A percentile compares a stretch with the other conserved stretches of the same genome.
phyloP scores from a whole-genome alignment of 169 alveolate genomes.

The Cryptosporidium sp. region DNA sequence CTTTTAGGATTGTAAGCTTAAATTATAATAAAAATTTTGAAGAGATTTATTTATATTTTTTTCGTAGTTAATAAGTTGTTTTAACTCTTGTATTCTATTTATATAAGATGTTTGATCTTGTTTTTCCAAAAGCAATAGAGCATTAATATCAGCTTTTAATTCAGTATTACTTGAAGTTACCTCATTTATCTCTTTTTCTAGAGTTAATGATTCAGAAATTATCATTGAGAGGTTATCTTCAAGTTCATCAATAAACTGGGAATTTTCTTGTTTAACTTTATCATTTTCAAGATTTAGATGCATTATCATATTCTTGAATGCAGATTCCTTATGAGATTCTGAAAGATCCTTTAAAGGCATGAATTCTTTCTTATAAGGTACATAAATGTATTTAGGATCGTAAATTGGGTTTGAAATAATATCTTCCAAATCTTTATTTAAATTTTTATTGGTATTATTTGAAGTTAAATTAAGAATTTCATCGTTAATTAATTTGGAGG shows the following conservation, averaged over 20 bases:
- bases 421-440: background rate
- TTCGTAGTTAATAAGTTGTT: slow-evolving; percentile 75
- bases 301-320: slow-evolving; percentile 60
- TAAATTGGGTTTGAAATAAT: slow-evolving; percentile 8
- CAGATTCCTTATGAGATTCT: slow-evolving; percentile 62
- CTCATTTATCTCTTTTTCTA: slow-evolving; percentile 72
- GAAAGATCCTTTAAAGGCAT: slow-evolving; percentile 47
- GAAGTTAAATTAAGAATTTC: background rate
- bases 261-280: slow-evolving; percentile 48
- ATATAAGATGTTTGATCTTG: slow-evolving; percentile 66
- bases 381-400: slow-evolving; percentile 70
- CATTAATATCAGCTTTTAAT: slow-evolving; percentile 58
- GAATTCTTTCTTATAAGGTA: slow-evolving; percentile 76
- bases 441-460: background rate
- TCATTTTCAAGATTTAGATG: slow-evolving; percentile 45
- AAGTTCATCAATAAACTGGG: slow-evolving; percentile 55
- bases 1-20: background rate
- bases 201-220: slow-evolving; percentile 6
- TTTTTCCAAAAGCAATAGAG: slow-evolving; percentile 50
- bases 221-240: slow-evolving; percentile 48
- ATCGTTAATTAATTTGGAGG: slow-evolving; percentile 25
- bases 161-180: slow-evolving; percentile 33
- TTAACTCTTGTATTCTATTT: slow-evolving; percentile 65
- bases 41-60: slow-evolving; percentile 76
- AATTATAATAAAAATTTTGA: slow-evolving; percentile 75